Percentiles rank a stretch among this genome's conserved stretches.
Conservation (phyloP, 148 eudicot species). For the Silene conica region DNA sequence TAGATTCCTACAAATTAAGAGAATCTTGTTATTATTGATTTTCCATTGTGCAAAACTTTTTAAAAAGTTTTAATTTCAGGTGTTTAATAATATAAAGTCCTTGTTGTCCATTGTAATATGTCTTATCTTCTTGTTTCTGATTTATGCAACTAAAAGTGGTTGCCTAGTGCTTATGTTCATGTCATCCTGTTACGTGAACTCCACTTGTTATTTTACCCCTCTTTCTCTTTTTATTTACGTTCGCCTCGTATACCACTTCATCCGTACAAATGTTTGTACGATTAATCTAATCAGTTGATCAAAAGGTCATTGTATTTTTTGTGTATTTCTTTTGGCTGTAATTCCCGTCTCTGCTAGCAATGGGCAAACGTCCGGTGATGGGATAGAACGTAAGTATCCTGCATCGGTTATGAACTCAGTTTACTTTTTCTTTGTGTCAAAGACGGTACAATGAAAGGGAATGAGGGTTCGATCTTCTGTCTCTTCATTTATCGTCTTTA, state of each 20-base stretch:
- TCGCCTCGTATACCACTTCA: not conserved
- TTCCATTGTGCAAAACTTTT: not conserved
- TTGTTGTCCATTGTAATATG: slow-evolving; percentile 3
- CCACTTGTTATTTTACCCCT: not conserved
- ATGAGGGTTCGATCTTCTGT: too few species aligned
- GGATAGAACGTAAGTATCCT: too few species aligned
- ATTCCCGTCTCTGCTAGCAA: too few species aligned
- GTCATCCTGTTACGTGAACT: not conserved
- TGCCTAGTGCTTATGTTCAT: not conserved
- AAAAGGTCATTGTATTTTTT: not conserved
- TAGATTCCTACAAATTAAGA: slow-evolving; percentile 10
- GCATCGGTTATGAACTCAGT: too few species aligned
- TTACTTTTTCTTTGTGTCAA: too few species aligned
- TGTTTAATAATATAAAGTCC: not conserved
- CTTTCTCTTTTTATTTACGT: not conserved
- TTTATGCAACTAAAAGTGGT: slow-evolving; percentile 3
- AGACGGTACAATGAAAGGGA: too few species aligned
- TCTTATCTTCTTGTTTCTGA: slow-evolving; percentile 10
- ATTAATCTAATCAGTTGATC: not conserved
- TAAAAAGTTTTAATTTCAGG: too few species aligned
- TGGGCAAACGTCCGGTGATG: too few species aligned
- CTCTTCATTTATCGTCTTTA: too few species aligned
- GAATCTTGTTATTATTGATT: slow-evolving; percentile 3
- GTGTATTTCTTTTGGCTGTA: not conserved
- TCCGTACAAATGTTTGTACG: not conserved